Conservation (phyloP, 257 asterid species). For the Solanum chiquidenum region DNA sequence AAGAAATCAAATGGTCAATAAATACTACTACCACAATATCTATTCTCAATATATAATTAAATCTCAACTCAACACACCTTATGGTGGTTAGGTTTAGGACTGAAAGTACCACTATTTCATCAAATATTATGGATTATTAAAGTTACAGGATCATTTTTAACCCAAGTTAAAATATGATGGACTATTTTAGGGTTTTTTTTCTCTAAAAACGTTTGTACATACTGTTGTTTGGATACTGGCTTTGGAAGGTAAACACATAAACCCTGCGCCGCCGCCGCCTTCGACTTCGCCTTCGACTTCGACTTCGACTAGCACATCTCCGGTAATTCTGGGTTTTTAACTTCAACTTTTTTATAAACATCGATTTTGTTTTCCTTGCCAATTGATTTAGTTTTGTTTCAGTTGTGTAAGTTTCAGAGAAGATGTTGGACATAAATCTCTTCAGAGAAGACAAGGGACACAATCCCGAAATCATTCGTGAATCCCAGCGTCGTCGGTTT, state of each 20-base stretch:
- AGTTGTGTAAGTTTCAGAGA: background rate
- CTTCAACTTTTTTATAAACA: background rate
- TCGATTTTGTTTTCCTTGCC: background rate
- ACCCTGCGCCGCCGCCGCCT: background rate
- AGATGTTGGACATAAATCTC: conserved; percentile 82
- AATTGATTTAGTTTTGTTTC: background rate
- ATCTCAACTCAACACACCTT: background rate
- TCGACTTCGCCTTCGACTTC: background rate
- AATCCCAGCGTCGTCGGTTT: conserved; percentile 82
- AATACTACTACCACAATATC: background rate
- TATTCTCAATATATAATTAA: background rate
- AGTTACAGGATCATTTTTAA: background rate
- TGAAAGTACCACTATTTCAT: background rate
- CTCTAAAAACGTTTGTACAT: background rate
- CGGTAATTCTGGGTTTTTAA: background rate
- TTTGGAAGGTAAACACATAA: background rate
- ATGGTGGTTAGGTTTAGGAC: background rate
- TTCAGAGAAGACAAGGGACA: conserved; percentile 85
- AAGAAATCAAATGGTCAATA: background rate
- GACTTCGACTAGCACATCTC: background rate
- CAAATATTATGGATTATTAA: background rate
- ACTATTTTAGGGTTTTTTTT: background rate
- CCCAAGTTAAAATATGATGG: background rate
- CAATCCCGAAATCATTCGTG: conserved; percentile 68
- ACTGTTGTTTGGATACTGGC: background rate